Conservation (phyloP, 2,329 filamentous ascomycete genomes). For the Coleophoma cylindrospora region DNA sequence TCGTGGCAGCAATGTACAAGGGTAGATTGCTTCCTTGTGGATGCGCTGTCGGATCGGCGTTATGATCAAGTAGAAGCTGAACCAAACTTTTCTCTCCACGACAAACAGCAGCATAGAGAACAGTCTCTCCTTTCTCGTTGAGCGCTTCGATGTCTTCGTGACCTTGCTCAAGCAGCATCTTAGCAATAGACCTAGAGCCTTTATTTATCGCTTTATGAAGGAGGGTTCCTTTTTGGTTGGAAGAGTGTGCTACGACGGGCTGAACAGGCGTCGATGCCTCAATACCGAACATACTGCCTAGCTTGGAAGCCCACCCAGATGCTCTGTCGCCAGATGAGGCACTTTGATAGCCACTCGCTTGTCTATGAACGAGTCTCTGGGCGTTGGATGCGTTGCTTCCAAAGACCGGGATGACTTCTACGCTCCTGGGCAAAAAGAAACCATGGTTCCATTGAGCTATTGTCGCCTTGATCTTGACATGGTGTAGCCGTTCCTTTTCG, state of each 20-base stretch:
- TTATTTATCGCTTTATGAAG: constrained; percentile 7
- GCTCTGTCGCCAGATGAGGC: background rate
- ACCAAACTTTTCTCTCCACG: constrained; percentile 9
- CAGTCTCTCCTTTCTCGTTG: constrained; percentile 8
- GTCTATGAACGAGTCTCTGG: background rate
- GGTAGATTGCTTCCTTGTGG: background rate
- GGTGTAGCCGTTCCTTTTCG: constrained; percentile 15
- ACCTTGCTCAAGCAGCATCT: constrained; percentile 2
- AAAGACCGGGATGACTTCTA: constrained; percentile 29
- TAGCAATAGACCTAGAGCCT: constrained; percentile 6
- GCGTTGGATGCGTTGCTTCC: background rate
- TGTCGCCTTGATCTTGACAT: constrained; percentile 30
- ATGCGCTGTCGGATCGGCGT: constrained; percentile 5
- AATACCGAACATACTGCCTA: background rate
- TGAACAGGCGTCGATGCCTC: background rate
- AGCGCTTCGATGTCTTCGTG: constrained; percentile 7
- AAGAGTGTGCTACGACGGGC: background rate
- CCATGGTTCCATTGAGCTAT: constrained; percentile 50
- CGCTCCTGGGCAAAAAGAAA: constrained; percentile 46
- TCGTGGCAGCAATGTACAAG: constrained; percentile 3
- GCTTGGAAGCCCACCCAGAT: background rate
- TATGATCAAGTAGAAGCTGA: constrained; percentile 6
- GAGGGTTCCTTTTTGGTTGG: constrained; percentile 3
- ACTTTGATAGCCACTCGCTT: too few species aligned
- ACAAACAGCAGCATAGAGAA: constrained; percentile 3